Base-by-base conservation (phyloP, 345 rosid species). In the Melaleuca alternifolia region DNA sequence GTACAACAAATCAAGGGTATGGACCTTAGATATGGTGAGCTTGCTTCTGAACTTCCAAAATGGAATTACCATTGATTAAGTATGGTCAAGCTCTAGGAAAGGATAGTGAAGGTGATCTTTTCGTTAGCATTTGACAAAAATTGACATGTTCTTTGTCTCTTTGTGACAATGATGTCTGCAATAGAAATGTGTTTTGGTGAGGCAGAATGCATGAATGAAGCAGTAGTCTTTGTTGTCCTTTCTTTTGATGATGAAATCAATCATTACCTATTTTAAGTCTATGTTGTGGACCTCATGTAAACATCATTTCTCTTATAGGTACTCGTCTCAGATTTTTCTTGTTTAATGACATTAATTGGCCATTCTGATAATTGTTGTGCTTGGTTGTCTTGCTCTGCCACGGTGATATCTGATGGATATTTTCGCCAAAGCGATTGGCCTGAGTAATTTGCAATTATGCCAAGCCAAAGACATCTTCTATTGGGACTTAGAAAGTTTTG, bases 61-160 rank as follows among this genome's bases (percentile, higher is more conserved):
- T 41, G 41, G 41, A 41, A 41, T 41, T 41, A 41, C 41, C 95
- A 94, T 85, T 98, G 99, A 87, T 96, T 98, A 37, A 96, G 99
- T 86, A 96, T 98, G 99, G 98, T 87, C 99, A 96, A 85, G 99
- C 98, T 51, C 98, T 95, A 15, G 99, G 99, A 82, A 97, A 96
- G 65, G 98, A 96, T 65, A 96, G 99, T 92, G 99, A 95, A 93
- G 99, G 41, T 96, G 86, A 96, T 95, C 88, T 88, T 96, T 90
- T 95, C 93, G 99, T 96, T 94, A 95, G 96, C 89, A 41, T 41
- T 41, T 79, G 87, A 85, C 48, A 26, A 18, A 33, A 59, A 56
- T 41, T 41, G 41, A 41, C 41, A 41, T 41, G 41, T 41, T 41
- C 41, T 41, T 41, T 4, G 4, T 41, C 4, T 41, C 41, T 41